These are phyloP conservation scores for Epichloe brachyelytri DNA, from an alignment of 2,329 filamentous ascomycete species.

Conservation along the genomic window DNA sequence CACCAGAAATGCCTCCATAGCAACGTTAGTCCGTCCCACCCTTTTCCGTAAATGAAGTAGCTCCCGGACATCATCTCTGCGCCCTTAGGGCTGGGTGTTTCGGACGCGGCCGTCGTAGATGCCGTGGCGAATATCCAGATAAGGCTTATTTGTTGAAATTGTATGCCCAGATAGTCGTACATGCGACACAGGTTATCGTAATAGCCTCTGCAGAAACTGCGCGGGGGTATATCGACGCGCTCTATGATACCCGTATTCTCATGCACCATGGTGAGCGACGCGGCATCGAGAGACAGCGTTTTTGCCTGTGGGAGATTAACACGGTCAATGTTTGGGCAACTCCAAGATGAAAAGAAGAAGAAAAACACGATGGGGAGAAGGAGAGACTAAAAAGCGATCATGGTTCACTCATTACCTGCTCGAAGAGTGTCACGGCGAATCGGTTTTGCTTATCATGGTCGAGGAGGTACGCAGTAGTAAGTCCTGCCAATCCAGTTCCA, in stretches of 20 bases:
- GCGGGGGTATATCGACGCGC: constrained; percentile 27
- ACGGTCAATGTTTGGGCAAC: not conserved
- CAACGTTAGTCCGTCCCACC: constrained; percentile 35
- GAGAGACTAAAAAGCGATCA: too few species aligned
- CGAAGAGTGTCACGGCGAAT: constrained; percentile 23
- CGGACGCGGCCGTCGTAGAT: constrained; percentile 4
- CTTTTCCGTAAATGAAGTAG: constrained; percentile 42
- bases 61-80: constrained; percentile 15
- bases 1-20: constrained; percentile 24
- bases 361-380: too few species aligned
- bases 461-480: constrained; percentile 23
- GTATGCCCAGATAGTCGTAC: constrained; percentile 40
- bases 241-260: constrained; percentile 17
- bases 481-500: constrained; percentile 25
- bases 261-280: constrained; percentile 24
- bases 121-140: constrained; percentile 36
- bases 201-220: constrained; percentile 28
- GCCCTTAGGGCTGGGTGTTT: not conserved
- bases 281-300: constrained; percentile 23
- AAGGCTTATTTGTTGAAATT: constrained; percentile 36
- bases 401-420: constrained; percentile 17
- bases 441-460: constrained; percentile 17
- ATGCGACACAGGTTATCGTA: constrained; percentile 42
- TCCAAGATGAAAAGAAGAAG: too few species aligned
- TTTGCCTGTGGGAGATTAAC: constrained; percentile 13